phyloP scores from a whole-genome alignment of 2,329 filamentous ascomycete genomes.

The Epichloe amarillans region DNA sequence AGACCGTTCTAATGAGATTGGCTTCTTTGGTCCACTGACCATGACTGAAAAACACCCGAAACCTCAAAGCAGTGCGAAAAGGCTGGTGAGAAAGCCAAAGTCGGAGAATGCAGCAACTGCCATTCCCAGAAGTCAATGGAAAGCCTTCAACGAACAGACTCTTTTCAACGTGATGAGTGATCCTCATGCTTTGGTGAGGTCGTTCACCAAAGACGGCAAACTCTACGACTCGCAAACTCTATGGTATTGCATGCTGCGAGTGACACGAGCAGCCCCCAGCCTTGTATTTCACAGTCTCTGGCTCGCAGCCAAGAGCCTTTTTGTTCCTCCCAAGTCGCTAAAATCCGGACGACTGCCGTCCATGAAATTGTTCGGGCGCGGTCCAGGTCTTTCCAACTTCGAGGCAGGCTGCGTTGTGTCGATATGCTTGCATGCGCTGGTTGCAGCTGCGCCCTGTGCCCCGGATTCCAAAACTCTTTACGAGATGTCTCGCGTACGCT shows the following conservation, averaged over 20 bases:
- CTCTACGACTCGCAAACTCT: constrained; percentile 47
- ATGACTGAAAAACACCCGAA: constrained; percentile 7
- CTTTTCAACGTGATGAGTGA: constrained; percentile 51
- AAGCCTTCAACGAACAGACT: constrained; percentile 48
- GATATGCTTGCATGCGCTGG: constrained; percentile 49
- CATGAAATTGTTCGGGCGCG: constrained; percentile 3
- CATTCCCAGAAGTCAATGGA: constrained; percentile 33
- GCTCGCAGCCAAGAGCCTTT: constrained; percentile 45
- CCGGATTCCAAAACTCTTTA: constrained; percentile 34
- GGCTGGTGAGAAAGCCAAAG: constrained; percentile 5
- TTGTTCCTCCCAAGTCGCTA: constrained; percentile 40
- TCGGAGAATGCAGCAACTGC: neutral
- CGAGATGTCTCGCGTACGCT: constrained; percentile 48
- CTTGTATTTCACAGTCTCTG: constrained; percentile 53
- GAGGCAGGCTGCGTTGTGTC: constrained; percentile 42
- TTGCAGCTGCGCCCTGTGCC: constrained; percentile 42
- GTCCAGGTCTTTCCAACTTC: constrained; percentile 21
- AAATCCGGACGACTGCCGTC: constrained; percentile 24
- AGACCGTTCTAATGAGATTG: constrained; percentile 38
- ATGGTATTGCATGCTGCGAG: constrained; percentile 49
- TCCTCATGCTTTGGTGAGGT: constrained; percentile 38
- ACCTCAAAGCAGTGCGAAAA: constrained; percentile 5
- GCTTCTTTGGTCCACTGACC: constrained; percentile 27
- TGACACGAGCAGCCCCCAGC: constrained; percentile 42
- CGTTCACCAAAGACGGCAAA: constrained; percentile 40